Conservation (phyloP, 2,329 filamentous ascomycete species). For the Cladosporium sp. region DNA sequence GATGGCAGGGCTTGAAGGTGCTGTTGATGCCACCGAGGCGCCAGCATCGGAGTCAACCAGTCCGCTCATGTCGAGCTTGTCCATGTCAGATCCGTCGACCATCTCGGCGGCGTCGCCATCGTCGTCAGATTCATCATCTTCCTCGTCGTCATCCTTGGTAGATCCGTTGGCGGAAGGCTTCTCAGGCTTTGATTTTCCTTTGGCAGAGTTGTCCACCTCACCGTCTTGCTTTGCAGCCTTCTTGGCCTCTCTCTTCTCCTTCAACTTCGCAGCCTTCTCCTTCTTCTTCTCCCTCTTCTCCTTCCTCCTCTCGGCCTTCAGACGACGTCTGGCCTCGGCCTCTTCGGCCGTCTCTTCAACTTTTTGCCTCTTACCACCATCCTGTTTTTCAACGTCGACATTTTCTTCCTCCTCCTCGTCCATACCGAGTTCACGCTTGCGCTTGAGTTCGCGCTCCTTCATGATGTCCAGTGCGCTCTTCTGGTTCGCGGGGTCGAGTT, state of each 20-base stretch:
- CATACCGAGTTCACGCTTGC: slow-evolving; percentile 64
- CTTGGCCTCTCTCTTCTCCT: slow-evolving; percentile 40
- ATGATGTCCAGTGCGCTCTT: slow-evolving; percentile 91
- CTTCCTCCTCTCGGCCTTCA: slow-evolving; percentile 22
- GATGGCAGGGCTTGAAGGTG: slow-evolving; percentile 31
- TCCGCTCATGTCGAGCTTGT: slow-evolving; percentile 31
- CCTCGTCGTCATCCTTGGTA: slow-evolving; percentile 15
- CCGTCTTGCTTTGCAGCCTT: slow-evolving; percentile 40
- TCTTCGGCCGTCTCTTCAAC: slow-evolving; percentile 27
- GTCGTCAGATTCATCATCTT: slow-evolving; percentile 19
- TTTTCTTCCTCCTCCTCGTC: slow-evolving; percentile 30
- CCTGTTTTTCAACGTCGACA: slow-evolving; percentile 37
- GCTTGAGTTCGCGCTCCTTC: slow-evolving; percentile 76
- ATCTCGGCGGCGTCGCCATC: slow-evolving; percentile 21
- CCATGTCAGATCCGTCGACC: slow-evolving; percentile 23
- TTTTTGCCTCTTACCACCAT: slow-evolving; percentile 41
- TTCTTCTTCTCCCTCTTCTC: slow-evolving; percentile 26
- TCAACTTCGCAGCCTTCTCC: slow-evolving; percentile 40
- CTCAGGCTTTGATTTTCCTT: slow-evolving; percentile 36
- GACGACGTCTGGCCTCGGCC: slow-evolving; percentile 18
- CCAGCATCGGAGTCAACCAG: slow-evolving; percentile 20
- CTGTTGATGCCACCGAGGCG: slow-evolving; percentile 31
- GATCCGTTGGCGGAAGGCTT: slow-evolving; percentile 28
- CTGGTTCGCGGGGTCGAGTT: slow-evolving; percentile 84
- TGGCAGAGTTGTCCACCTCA: slow-evolving; percentile 38